These are phyloP conservation scores for Backusella australiensis DNA, from an alignment of 192 early-diverging fungal species.

Conservation along the genomic window DNA sequence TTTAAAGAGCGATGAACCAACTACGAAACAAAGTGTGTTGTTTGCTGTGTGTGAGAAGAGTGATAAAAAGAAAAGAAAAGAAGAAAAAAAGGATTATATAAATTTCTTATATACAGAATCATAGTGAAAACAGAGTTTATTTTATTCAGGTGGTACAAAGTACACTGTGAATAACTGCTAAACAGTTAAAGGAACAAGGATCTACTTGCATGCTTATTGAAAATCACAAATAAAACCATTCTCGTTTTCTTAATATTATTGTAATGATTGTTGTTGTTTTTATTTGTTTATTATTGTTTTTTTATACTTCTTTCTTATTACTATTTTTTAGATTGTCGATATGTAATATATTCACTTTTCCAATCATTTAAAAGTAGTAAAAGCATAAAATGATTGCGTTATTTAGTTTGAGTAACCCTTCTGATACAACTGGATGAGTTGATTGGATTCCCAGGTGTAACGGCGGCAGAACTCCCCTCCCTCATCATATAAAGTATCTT, in stretches of 20 bases:
- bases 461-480: background rate
- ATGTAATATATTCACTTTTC: background rate
- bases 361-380: background rate
- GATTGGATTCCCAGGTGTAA: background rate
- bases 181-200: background rate
- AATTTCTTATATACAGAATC: background rate
- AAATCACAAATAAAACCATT: background rate
- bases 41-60: constrained; percentile 4
- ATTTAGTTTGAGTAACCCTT: constrained; percentile 20
- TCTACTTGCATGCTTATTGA: constrained; percentile 1
- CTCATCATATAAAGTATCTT: background rate
- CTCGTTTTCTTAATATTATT: background rate
- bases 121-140: constrained; percentile 10
- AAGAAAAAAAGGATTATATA: background rate
- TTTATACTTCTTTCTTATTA: background rate
- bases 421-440: constrained; percentile 6
- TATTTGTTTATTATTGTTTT: background rate
- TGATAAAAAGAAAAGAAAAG: constrained; percentile 2
- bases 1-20: constrained; percentile 20
- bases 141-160: constrained; percentile 12
- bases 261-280: background rate
- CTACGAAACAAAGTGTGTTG: background rate
- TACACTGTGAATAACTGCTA: constrained; percentile 10
- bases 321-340: background rate
- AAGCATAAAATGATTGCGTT: background rate